Percentiles rank a stretch among this genome's conserved stretches.
Conservation (phyloP, 2,329 filamentous ascomycete genomes). For the Chaetomium sp. region DNA sequence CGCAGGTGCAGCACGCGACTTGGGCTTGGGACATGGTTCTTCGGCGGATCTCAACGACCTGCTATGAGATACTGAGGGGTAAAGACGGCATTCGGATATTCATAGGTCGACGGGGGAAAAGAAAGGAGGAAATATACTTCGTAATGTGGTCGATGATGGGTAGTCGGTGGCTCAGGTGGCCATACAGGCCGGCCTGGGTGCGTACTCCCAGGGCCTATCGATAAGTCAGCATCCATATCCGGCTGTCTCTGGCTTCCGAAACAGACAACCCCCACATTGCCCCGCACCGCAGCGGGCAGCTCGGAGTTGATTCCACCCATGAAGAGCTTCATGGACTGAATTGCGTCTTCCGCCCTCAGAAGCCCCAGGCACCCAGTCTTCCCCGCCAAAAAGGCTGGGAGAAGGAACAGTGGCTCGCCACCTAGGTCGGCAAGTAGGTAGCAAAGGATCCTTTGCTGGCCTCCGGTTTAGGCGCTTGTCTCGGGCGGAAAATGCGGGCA, state of each 20-base stretch:
- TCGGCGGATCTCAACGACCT: neutral
- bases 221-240: neutral
- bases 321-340: too few relatives aligned
- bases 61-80: neutral
- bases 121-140: too few relatives aligned
- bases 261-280: neutral
- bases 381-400: too few relatives aligned
- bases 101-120: neutral
- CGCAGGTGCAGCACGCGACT: constrained; percentile 64
- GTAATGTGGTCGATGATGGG: too few relatives aligned
- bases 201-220: neutral
- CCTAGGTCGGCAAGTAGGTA: neutral
- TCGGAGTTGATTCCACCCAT: neutral
- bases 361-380: too few relatives aligned
- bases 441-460: neutral
- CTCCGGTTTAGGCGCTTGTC: neutral
- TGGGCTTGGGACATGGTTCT: constrained; percentile 4
- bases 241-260: neutral
- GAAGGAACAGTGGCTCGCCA: too few relatives aligned
- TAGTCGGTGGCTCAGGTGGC: neutral
- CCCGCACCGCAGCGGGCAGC: neutral
- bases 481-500: neutral
- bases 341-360: too few relatives aligned
- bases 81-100: neutral
- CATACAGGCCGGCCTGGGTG: neutral